Evolutionary conservation across 1,284 basidiomycete species (phyloP), one percentile per base, ranked within the genome.

Genomic region (Paramarasmius palmivorus): DNA sequence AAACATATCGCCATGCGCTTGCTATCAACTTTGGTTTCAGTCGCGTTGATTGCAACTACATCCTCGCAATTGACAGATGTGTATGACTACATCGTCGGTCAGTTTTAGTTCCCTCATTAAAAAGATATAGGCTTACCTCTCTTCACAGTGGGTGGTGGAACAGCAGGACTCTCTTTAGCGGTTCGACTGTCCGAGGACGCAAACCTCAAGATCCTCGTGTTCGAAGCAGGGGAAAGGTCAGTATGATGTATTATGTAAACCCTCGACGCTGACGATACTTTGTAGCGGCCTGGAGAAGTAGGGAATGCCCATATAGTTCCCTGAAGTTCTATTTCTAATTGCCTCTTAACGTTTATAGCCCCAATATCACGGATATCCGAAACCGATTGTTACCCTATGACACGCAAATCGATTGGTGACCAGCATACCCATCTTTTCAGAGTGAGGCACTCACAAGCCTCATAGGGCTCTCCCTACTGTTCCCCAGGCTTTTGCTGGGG

Each of bases 331-430:
- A 7, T 40, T 17, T 17, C 17, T 40, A 15, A 19, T 17, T n/a
- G n/a, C n/a, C n/a, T n/a, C 14, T 32, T 6, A 32, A 6, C 6
- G 7, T n/a, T n/a, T n/a, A 6, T 12, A 57, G 55, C 19, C 52
- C 55, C 4, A 57, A 57, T 37, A 57, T 57, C 19, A 57, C 55
- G 26, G 53, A 57, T 44, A 37, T 57, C 20, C 52, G 55, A 5
- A 47, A 53, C 26, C 52, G 53, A 41, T 4, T 41, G 2, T 26
- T 32, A 20, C 50, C 50, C 8, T 57, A 53, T 34, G 55, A 52
- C n/a, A 57, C 55, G 8, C 40, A 51, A 4, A 53, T 53, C n/a
- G 55, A 57, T 26, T 57, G 55, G 55, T 38, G 15, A 19, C 45
- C 45, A 29, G 12, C 25, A 2, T 55, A 19, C 3, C 4, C n/a